Conservation (phyloP, 2,329 filamentous ascomycete genomes). For the Parasarocladium wereldwijsianum region DNA sequence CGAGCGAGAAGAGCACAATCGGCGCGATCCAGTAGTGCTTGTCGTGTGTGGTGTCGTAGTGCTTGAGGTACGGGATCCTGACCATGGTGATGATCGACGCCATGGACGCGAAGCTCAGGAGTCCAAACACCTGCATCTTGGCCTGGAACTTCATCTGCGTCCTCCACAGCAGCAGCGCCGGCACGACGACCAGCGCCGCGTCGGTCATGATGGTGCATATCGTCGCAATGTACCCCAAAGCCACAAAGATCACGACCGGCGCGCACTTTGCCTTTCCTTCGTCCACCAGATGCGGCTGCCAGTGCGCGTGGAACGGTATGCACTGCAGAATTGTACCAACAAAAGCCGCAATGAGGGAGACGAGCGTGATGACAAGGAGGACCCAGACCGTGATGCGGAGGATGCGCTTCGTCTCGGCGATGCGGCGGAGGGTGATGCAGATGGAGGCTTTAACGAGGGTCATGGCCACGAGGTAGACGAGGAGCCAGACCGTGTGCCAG, state of each 20-base stretch:
- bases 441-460: slow-evolving; percentile 14
- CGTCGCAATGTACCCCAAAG: slow-evolving; percentile 13
- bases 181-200: slow-evolving; percentile 15
- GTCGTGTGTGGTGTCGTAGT: slow-evolving; percentile 8
- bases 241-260: slow-evolving; percentile 7
- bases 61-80: slow-evolving; percentile 10
- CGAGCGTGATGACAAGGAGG: slow-evolving; percentile 12
- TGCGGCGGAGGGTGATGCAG: slow-evolving; percentile 12
- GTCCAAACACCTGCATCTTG: slow-evolving; percentile 8
- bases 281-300: slow-evolving; percentile 9
- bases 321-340: slow-evolving; percentile 13
- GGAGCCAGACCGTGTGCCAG: slow-evolving; percentile 13
- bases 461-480: slow-evolving; percentile 12
- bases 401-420: slow-evolving; percentile 9
- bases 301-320: slow-evolving; percentile 10
- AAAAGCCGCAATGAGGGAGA: slow-evolving; percentile 13
- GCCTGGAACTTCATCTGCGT: slow-evolving; percentile 14
- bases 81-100: slow-evolving; percentile 12
- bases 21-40: slow-evolving; percentile 9
- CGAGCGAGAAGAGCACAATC: slow-evolving; percentile 10
- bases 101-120: slow-evolving; percentile 10
- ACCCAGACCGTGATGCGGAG: slow-evolving; percentile 11
- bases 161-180: slow-evolving; percentile 16
- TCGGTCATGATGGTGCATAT: slow-evolving; percentile 18
- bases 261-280: slow-evolving; percentile 11